Percentiles rank a stretch among this genome's conserved stretches.
phyloP scores from a whole-genome alignment of 305 asterid species.

The Caryopteris hybrid region DNA sequence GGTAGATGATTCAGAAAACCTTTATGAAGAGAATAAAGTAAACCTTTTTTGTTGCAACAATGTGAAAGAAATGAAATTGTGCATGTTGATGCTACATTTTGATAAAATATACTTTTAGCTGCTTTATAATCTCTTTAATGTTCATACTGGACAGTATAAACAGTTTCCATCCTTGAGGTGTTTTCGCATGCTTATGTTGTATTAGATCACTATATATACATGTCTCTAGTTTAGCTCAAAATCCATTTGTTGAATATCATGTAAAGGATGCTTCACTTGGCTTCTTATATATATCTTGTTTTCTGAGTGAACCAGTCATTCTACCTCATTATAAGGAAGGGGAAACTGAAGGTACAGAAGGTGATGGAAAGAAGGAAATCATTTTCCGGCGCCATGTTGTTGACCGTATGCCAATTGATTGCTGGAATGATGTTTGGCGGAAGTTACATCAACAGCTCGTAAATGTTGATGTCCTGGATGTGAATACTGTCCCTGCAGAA shows the following conservation, averaged over 20 bases:
- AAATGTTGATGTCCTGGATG: slow-evolving; percentile 81
- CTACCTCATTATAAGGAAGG: slow-evolving; percentile 80
- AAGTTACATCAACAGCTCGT: slow-evolving; percentile 96
- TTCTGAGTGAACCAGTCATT: slow-evolving; percentile 55
- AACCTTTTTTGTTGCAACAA: background rate
- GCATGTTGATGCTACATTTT: background rate
- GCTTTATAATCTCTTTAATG: slow-evolving; percentile 6
- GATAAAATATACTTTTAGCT: background rate
- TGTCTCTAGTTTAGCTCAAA: slow-evolving; percentile 7
- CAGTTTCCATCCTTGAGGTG: background rate
- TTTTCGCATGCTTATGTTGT: background rate
- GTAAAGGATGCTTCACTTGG: background rate
- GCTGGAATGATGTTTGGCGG: slow-evolving; percentile 98
- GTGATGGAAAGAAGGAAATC: slow-evolving; percentile 44
- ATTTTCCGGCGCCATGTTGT: slow-evolving; percentile 81
- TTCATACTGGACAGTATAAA: background rate
- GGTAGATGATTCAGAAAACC: background rate
- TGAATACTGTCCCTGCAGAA: slow-evolving; percentile 65
- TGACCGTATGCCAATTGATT: slow-evolving; percentile 87
- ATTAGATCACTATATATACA: background rate
- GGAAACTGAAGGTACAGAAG: slow-evolving; percentile 37
- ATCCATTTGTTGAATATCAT: background rate
- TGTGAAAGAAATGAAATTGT: background rate
- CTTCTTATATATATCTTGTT: slow-evolving; percentile 9
- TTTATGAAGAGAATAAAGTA: background rate